phyloP scores from a whole-genome alignment of 1,139 yeast species.

The Zygoascus meyerae region DNA sequence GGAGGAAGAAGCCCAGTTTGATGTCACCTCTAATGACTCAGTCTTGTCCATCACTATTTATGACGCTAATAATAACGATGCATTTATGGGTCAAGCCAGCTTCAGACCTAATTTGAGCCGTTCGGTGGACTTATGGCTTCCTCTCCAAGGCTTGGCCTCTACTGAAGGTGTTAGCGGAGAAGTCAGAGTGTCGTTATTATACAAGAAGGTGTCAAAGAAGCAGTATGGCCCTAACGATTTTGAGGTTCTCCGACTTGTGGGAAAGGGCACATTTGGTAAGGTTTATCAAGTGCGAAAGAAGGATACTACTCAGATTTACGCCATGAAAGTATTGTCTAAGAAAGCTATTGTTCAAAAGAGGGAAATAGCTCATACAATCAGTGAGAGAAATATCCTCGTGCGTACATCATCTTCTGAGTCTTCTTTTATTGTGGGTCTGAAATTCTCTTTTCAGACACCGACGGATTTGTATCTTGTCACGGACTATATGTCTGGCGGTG shows the following conservation, averaged over 20 bases:
- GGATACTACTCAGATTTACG: slow-evolving; percentile 85
- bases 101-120: slow-evolving; percentile 60
- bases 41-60: slow-evolving; percentile 82
- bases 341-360: slow-evolving; percentile 93
- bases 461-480: slow-evolving; percentile 87
- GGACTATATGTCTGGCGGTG: slow-evolving; percentile 98
- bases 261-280: slow-evolving; percentile 97
- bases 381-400: slow-evolving; percentile 89
- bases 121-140: slow-evolving; percentile 56
- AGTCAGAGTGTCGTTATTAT: slow-evolving; percentile 68
- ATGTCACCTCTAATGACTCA: slow-evolving; percentile 68
- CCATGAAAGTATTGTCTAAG: slow-evolving; percentile 93
- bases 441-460: slow-evolving; percentile 93
- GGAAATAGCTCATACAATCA: slow-evolving; percentile 96
- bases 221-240: slow-evolving; percentile 92
- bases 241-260: slow-evolving; percentile 80
- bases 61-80: slow-evolving; percentile 76
- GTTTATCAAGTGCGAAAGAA: slow-evolving; percentile 90
- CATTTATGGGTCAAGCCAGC: slow-evolving; percentile 79
- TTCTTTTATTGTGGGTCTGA: slow-evolving; percentile 88
- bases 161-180: slow-evolving; percentile 78
- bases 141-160: slow-evolving; percentile 62
- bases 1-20: slow-evolving; percentile 90
- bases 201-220: slow-evolving; percentile 60
- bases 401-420: slow-evolving; percentile 79